A percentile compares a stretch with the other conserved stretches of the same genome.
Evolutionary conservation across 169 alveolate species (phyloP).

Genomic region (Plasmodium coatneyi): DNA sequence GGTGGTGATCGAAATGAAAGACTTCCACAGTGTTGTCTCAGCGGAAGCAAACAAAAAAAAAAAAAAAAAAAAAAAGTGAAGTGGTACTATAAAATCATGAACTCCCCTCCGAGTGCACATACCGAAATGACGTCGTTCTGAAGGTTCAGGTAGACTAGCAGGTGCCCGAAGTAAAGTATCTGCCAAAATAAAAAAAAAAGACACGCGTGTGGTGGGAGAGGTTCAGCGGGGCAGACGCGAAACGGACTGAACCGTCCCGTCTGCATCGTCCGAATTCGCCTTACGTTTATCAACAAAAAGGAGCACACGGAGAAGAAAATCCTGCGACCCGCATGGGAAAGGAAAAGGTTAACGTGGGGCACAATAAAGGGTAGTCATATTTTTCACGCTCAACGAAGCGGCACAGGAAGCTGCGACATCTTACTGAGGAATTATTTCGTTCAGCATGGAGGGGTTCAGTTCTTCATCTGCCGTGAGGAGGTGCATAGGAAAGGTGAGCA

Average conservation of each 20-base stretch:
- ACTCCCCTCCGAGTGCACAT: neutral
- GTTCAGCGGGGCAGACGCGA: neutral
- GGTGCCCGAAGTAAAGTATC: constrained; percentile 36
- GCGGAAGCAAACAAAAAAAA: neutral
- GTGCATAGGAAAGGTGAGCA: neutral
- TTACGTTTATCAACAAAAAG: constrained; percentile 22
- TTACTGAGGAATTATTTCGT: constrained; percentile 66
- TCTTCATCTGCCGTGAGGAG: constrained; percentile 22
- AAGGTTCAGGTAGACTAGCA: constrained; percentile 22
- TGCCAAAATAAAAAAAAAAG: neutral
- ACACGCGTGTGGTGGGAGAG: neutral
- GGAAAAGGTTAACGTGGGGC: neutral
- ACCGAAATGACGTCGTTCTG: constrained; percentile 27
- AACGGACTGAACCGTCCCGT: neutral
- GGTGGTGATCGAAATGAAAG: neutral
- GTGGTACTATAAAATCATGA: neutral
- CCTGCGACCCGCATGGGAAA: neutral
- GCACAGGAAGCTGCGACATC: neutral
- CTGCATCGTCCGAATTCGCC: neutral
- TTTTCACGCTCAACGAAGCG: neutral
- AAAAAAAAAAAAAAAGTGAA: neutral
- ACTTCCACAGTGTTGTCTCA: neutral
- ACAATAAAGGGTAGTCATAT: neutral
- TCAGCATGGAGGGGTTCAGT: constrained; percentile 41
- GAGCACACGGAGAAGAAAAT: constrained; percentile 45